Conservation (phyloP, 176 grass and related monocot genomes). For the Zoysia japonica region DNA sequence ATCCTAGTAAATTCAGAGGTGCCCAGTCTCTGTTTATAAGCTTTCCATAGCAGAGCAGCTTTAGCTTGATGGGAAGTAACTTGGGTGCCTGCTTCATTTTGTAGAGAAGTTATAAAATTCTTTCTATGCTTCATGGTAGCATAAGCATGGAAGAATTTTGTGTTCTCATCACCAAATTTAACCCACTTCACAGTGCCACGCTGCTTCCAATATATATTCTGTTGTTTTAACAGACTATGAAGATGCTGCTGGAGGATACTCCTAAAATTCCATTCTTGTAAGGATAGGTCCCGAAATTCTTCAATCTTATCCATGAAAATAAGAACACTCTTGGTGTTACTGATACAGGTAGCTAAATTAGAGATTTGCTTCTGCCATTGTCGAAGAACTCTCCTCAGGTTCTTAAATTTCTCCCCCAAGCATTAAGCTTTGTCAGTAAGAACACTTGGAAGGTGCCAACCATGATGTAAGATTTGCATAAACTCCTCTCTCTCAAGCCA, state of each 20-base stretch:
- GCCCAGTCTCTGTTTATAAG: not conserved
- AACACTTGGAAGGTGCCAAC: fast-evolving
- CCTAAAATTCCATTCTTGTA: not conserved
- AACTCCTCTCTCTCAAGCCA: fast-evolving
- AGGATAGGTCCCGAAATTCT: not conserved
- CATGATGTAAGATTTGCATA: not conserved
- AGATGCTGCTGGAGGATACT: not conserved
- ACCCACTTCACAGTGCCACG: not conserved
- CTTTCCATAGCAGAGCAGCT: not conserved
- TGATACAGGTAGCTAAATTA: not conserved
- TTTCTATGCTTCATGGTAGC: not conserved
- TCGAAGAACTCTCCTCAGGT: not conserved
- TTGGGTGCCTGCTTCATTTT: not conserved
- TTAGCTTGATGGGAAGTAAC: not conserved
- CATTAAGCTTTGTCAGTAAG: not conserved
- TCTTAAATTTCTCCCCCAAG: not conserved
- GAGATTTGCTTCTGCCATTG: not conserved
- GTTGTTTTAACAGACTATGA: not conserved
- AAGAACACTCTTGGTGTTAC: not conserved
- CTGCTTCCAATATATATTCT: not conserved
- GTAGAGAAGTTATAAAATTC: not conserved
- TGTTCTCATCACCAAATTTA: not conserved
- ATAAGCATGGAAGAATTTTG: not conserved
- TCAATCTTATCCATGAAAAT: not conserved
- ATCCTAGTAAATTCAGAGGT: not conserved